Percentiles rank a stretch among this genome's conserved stretches.
These are phyloP conservation scores for Cryptococcus floricola DNA, from an alignment of 1,284 basidiomycete species.

Conservation along the genomic window DNA sequence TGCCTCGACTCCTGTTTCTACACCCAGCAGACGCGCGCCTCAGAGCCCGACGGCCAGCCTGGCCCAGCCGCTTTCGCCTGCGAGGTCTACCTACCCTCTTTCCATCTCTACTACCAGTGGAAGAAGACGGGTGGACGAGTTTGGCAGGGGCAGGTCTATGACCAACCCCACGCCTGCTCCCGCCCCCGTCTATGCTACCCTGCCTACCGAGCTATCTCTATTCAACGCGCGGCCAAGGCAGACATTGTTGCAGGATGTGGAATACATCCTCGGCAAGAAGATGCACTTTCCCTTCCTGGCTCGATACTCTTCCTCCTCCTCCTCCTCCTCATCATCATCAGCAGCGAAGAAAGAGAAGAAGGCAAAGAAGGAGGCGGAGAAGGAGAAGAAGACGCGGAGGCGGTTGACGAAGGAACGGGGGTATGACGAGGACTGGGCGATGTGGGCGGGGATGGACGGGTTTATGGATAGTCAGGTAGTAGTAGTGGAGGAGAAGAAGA, in stretches of 20 bases:
- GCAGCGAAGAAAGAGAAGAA: constrained; percentile 4
- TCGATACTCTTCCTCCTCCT: not conserved
- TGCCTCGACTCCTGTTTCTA: not conserved
- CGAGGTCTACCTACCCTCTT: not conserved
- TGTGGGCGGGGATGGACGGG: constrained; percentile 12
- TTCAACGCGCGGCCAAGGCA: constrained; percentile 23
- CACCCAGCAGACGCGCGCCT: not conserved
- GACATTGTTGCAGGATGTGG: constrained; percentile 27
- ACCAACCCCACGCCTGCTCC: not conserved
- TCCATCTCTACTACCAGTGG: too few relatives aligned
- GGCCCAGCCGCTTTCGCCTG: constrained; percentile 7
- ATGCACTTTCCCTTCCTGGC: constrained; percentile 29
- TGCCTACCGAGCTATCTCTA: constrained; percentile 22
- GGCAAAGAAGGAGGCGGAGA: constrained; percentile 3
- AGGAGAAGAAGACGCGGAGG: constrained; percentile 8
- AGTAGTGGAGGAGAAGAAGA: constrained; percentile 2
- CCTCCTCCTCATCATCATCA: not conserved
- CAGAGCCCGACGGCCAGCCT: constrained; percentile 4
- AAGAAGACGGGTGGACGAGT: not conserved
- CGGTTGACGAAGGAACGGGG: constrained; percentile 18
- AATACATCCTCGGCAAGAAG: constrained; percentile 29
- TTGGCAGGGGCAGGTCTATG: not conserved
- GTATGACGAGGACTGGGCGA: constrained; percentile 6
- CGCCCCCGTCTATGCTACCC: not conserved
- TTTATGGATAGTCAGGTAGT: constrained; percentile 10